Percentiles rank a stretch among this genome's conserved stretches.
phyloP scores from a whole-genome alignment of 2,329 filamentous ascomycete species.

The Onygenales sp. region DNA sequence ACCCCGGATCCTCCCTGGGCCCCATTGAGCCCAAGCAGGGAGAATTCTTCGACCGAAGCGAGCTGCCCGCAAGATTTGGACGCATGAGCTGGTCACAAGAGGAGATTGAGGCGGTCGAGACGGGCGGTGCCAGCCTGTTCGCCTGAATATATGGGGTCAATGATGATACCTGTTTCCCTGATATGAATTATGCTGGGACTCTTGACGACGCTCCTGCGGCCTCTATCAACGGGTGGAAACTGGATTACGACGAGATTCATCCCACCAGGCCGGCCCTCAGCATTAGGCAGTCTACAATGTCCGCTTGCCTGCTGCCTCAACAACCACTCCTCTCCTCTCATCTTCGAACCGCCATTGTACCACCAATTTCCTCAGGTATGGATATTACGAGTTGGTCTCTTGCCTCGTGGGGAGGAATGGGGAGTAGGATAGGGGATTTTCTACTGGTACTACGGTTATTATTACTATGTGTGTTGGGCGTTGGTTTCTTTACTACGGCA shows the following conservation, averaged over 20 bases:
- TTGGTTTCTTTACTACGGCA: neutral
- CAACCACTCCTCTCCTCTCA: neutral
- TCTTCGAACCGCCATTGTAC: neutral
- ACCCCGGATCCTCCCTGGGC: slow-evolving; percentile 61
- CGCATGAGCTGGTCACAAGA: slow-evolving; percentile 61
- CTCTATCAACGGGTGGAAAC: neutral
- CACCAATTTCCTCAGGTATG: neutral
- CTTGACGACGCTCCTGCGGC: neutral
- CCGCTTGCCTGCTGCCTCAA: neutral
- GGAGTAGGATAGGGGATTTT: neutral
- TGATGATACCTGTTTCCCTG: neutral
- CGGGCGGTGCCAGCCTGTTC: slow-evolving; percentile 67
- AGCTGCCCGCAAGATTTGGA: slow-evolving; percentile 78
- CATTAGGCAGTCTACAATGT: slow-evolving; percentile 1
- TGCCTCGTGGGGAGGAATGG: neutral
- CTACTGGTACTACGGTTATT: neutral
- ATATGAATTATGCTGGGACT: neutral
- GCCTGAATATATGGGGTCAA: slow-evolving; percentile 27
- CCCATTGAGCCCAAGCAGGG: slow-evolving; percentile 61
- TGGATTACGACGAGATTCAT: neutral
- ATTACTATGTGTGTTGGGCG: neutral
- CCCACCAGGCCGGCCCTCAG: slow-evolving; percentile 1
- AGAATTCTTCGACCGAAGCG: slow-evolving; percentile 76
- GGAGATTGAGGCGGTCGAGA: slow-evolving; percentile 95
- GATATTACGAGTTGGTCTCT: slow-evolving; percentile 1